These are phyloP conservation scores for Claviceps spartinae DNA, from an alignment of 2,329 filamentous ascomycete genomes.

Conservation along the genomic window DNA sequence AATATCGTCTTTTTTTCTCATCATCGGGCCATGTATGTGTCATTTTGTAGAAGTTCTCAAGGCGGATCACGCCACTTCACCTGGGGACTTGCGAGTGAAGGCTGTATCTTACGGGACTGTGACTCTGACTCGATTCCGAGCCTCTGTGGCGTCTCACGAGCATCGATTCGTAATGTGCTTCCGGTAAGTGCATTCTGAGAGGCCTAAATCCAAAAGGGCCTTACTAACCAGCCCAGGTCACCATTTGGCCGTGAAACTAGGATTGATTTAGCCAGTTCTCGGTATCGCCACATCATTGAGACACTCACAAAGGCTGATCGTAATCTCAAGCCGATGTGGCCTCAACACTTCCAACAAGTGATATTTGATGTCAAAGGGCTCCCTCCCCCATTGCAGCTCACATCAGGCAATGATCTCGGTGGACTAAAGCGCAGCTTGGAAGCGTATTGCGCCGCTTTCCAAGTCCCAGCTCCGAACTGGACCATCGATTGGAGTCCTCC, in stretches of 20 bases:
- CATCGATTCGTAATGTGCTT: constrained; percentile 43
- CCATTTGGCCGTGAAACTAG: constrained; percentile 30
- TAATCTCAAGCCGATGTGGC: constrained; percentile 44
- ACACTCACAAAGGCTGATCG: constrained; percentile 41
- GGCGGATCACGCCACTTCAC: constrained; percentile 25
- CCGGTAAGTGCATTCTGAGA: constrained; percentile 24
- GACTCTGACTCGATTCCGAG: constrained; percentile 36
- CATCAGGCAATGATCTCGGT: constrained; percentile 40
- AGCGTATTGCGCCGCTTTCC: constrained; percentile 40
- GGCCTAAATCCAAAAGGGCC: background rate
- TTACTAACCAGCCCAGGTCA: constrained; percentile 15
- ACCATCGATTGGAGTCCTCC: constrained; percentile 30
- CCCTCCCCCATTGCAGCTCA: constrained; percentile 37
- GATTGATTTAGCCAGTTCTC: constrained; percentile 38
- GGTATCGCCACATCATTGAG: constrained; percentile 40
- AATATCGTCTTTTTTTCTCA: constrained; percentile 39
- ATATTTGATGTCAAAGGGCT: constrained; percentile 41
- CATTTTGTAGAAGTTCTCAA: constrained; percentile 37
- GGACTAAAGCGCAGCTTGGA: constrained; percentile 40
- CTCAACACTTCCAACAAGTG: constrained; percentile 37
- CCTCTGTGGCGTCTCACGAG: constrained; percentile 36
- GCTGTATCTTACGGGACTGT: constrained; percentile 39
- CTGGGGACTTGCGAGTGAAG: constrained; percentile 34
- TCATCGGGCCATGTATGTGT: constrained; percentile 39
- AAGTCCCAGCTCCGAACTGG: constrained; percentile 37